phyloP scores from a whole-genome alignment of 2,329 filamentous ascomycete species.

The Beauveria caledonica region DNA sequence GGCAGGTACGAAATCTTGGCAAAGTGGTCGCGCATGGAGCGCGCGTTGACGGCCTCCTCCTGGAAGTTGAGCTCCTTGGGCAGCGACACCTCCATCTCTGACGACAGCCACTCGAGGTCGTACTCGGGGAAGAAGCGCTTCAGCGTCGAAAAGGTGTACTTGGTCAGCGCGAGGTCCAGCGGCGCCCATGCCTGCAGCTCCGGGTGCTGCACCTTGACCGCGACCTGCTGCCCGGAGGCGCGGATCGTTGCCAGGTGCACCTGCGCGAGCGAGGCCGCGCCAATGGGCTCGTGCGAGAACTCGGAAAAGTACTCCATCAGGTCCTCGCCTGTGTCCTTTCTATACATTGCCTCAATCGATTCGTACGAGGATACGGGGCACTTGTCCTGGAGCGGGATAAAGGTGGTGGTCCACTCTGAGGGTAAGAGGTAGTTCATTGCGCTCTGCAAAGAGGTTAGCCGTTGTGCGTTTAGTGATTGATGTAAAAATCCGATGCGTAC shows the following conservation, averaged over 20 bases:
- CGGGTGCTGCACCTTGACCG: constrained; percentile 95
- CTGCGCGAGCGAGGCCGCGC: constrained; percentile 88
- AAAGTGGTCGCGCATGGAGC: constrained; percentile 73
- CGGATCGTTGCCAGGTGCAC: constrained; percentile 83
- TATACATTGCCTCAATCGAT: constrained; percentile 81
- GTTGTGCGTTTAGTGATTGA: not conserved
- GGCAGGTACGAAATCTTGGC: constrained; percentile 64
- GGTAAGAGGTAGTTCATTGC: constrained; percentile 94
- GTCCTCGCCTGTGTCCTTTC: constrained; percentile 68
- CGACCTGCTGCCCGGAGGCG: constrained; percentile 76
- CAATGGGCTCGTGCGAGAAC: constrained; percentile 74
- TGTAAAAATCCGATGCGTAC: constrained; percentile 31
- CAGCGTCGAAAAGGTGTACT: constrained; percentile 80
- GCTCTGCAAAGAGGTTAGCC: constrained; percentile 45
- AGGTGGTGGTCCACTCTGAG: constrained; percentile 87
- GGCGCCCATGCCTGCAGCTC: constrained; percentile 81
- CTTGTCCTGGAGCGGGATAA: constrained; percentile 90
- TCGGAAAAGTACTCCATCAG: constrained; percentile 79
- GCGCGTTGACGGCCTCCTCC: constrained; percentile 78
- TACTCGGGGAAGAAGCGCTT: constrained; percentile 96
- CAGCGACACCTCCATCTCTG: constrained; percentile 84
- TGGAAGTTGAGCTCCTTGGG: constrained; percentile 88
- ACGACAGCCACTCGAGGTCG: constrained; percentile 89
- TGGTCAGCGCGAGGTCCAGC: constrained; percentile 77
- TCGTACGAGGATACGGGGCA: constrained; percentile 87